Evolutionary conservation across 192 early-diverging fungal species (phyloP), one percentile per base, ranked within the genome.

Genomic region (Gamsiella multidivaricata): DNA sequence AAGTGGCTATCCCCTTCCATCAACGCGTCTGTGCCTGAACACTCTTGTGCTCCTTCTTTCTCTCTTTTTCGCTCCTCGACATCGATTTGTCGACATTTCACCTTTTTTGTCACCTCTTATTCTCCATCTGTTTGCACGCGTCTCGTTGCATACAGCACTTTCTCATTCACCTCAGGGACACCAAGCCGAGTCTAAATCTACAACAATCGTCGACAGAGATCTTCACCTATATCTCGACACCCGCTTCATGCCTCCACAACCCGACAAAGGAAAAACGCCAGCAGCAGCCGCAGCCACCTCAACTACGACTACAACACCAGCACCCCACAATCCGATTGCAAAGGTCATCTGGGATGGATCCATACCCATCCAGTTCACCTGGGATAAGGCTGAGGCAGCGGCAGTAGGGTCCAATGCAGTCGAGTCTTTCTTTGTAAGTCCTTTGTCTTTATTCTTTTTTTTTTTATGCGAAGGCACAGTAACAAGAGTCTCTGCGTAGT

Each of bases 311-410:
- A 64, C 66, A 20, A 56, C 58, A 31, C n/a, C 43, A 4, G 81
- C 81, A 20, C 81, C 81, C 36, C 70, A 82, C 34, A 82, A 82
- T 45, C 81, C 75, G 8, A 68, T 82, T 36, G 71, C 81, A 28
- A 79, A 73, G 64, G 81, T 73, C 58, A 82, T 82, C 57, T 82
- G 81, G 81, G 81, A 82, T 57, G 81, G 81, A 56, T 70, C 81
- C 56, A 70, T 82, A 61, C 81, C 81, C 22, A 82, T 82, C 46
- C 76, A 79, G 26, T 82, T 82, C 59, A 67, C 81, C 18, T 76
- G 72, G 72, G 72, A 76, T 53, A 53, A 61, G 32, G 59, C 65
- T n/a, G 72, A 76, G 53, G 72, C 72, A 37, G 46, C 72, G 15
- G 64, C 72, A 26, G 72, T 76, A 67, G 72, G 72, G 41, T 76